These are phyloP conservation scores for Brassica rapa DNA, from an alignment of 345 rosid species.

Conservation along the genomic window DNA sequence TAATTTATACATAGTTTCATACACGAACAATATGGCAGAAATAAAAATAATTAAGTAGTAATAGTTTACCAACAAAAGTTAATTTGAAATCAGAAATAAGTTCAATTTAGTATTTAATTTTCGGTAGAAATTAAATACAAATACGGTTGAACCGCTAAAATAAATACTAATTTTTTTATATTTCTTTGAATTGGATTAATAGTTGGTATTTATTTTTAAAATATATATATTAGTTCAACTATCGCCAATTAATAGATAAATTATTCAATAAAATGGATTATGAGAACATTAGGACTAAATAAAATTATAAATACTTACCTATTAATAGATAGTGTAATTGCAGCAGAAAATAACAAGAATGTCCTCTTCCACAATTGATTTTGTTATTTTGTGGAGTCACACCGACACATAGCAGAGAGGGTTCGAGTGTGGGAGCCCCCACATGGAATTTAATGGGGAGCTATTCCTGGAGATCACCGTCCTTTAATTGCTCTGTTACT, in stretches of 20 bases:
- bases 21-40: too few species aligned
- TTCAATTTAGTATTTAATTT: background rate
- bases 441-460: slow-evolving; percentile 42
- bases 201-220: background rate
- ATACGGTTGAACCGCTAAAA: background rate
- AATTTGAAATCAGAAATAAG: background rate
- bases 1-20: too few species aligned
- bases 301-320: background rate
- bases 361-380: slow-evolving; percentile 11
- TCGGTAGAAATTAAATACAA: too few species aligned
- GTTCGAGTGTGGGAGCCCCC: slow-evolving; percentile 36
- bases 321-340: background rate
- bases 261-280: background rate
- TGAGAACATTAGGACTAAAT: background rate
- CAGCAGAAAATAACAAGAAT: background rate
- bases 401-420: slow-evolving; percentile 37
- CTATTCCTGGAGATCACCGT: slow-evolving; percentile 41
- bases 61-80: too few species aligned
- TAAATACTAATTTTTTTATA: too few species aligned
- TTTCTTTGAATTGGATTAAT: background rate
- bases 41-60: too few species aligned
- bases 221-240: too few species aligned
- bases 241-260: too few species aligned
- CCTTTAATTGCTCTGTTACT: slow-evolving; percentile 28
- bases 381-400: slow-evolving; percentile 45